Base-by-base conservation (phyloP, 768 basidiomycete species). In the Amanita muscaria region DNA sequence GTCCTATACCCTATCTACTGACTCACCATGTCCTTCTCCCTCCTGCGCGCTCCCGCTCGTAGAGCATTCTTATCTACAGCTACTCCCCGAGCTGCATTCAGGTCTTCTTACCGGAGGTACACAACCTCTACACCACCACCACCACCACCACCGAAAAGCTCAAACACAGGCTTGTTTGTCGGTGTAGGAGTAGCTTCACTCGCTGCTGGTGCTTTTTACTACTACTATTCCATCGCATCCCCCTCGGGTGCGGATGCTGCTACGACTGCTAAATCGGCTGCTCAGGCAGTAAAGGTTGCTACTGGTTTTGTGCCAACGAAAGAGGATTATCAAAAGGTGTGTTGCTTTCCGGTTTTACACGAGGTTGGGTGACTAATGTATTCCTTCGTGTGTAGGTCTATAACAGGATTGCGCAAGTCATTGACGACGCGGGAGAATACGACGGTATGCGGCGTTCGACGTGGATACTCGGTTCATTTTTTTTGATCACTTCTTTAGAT, bases 261-360 rank as follows among this genome's bases (percentile, higher is more conserved):
- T 19, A 73, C 78, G 32, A 72, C 76, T 14, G 57, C 73, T 44
- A 85, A 79, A 58, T 77, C 82, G 5, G 77, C 72, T 11, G 65
- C 71, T 3, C 81, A 88, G 64, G 56, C 68, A 18, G 73, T 71
- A 11, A 87, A 82, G 59, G 77, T 68, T 46, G 76, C 71, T 25
- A 68, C 76, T 32, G 83, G 85, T 48, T 82, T 90, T 60, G 74
- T 75, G 10, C 85, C 87, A 16, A 72, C 79, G 30, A 79, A 84
- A 66, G 80, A 80, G 42, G 93, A 96, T 58, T 96, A 93, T 60
- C 85, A 89, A 62, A 91, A 94, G 77, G 86, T 81, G 24, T 8
- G 16, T 25, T 30, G 1, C 10, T 16, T 12, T 18, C 35, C n/a
- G n/a, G n/a, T n/a, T n/a, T n/a, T n/a, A n/a, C n/a, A n/a, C n/a